Conservation (phyloP, 768 basidiomycete genomes). For the Suillus discolor region DNA sequence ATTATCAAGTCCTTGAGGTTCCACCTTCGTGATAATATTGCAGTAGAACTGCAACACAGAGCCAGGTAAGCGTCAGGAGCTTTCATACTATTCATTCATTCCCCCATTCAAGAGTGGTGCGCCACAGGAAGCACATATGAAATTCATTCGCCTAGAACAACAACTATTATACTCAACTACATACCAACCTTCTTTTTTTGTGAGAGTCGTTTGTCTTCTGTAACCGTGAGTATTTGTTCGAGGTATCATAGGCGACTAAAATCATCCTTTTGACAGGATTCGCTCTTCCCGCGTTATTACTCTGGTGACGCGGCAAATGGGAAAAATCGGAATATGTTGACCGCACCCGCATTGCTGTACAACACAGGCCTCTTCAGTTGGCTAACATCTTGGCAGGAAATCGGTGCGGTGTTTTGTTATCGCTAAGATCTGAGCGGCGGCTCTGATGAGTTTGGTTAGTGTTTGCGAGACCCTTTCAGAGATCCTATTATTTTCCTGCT, state of each 20-base stretch:
- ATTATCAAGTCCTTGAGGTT: not conserved
- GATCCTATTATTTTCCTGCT: constrained; percentile 21
- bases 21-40: not conserved
- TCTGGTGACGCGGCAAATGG: constrained; percentile 19
- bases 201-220: constrained; percentile 30
- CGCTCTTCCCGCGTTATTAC: constrained; percentile 11
- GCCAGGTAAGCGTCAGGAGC: not conserved
- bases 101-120: constrained; percentile 10
- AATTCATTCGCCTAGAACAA: constrained; percentile 34
- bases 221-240: constrained; percentile 20
- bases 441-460: constrained; percentile 5
- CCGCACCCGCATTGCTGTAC: constrained; percentile 36
- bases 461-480: constrained; percentile 19
- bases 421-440: not conserved
- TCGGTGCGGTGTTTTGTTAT: constrained; percentile 20
- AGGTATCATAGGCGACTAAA: not conserved
- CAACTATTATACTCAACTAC: constrained; percentile 29
- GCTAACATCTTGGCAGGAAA: constrained; percentile 37
- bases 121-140: constrained; percentile 27
- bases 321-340: constrained; percentile 23
- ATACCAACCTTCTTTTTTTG: constrained; percentile 24
- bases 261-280: constrained; percentile 19
- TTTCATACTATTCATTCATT: not conserved
- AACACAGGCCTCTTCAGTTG: constrained; percentile 39
- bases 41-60: not conserved